These are phyloP conservation scores for Sanguinoderma infundibulare DNA, from an alignment of 1,284 basidiomycete species.

Conservation along the genomic window DNA sequence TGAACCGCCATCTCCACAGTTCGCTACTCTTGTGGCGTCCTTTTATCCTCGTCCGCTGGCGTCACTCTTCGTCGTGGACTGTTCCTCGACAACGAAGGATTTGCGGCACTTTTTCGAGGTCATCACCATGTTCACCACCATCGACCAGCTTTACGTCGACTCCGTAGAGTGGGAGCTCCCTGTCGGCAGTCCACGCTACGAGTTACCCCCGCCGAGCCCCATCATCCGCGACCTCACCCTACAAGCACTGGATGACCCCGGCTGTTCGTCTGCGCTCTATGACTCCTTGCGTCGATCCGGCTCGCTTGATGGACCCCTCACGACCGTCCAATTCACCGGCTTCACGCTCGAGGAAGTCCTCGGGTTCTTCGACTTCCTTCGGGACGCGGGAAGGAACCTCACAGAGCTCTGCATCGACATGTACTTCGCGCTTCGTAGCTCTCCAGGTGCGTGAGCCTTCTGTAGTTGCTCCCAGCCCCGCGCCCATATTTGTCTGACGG, in stretches of 20 bases:
- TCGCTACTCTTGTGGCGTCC: neutral
- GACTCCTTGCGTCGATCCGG: constrained; percentile 2
- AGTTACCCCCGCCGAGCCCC: neutral
- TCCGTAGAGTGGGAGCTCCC: neutral
- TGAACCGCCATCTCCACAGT: neutral
- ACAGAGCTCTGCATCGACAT: constrained; percentile 8
- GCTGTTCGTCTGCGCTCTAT: neutral
- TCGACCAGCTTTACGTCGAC: constrained; percentile 5
- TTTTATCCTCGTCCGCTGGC: neutral
- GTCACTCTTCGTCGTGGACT: constrained; percentile 3
- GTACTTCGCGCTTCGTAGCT: neutral
- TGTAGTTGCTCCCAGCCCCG: neutral
- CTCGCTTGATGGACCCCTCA: constrained; percentile 3
- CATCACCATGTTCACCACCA: constrained; percentile 3
- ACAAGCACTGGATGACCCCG: neutral
- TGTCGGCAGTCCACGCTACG: neutral
- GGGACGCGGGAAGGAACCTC: neutral
- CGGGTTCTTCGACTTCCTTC: constrained; percentile 5
- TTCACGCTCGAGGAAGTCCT: constrained; percentile 2
- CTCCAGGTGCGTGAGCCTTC: neutral
- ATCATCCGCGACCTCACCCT: constrained; percentile 4
- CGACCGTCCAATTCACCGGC: constrained; percentile 2
- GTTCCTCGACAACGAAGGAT: neutral
- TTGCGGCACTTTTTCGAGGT: neutral
- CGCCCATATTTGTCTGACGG: neutral